A percentile compares a stretch with the other conserved stretches of the same genome.
Conservation (phyloP, 2,329 filamentous ascomycete species). For the Fusarium tupiense region DNA sequence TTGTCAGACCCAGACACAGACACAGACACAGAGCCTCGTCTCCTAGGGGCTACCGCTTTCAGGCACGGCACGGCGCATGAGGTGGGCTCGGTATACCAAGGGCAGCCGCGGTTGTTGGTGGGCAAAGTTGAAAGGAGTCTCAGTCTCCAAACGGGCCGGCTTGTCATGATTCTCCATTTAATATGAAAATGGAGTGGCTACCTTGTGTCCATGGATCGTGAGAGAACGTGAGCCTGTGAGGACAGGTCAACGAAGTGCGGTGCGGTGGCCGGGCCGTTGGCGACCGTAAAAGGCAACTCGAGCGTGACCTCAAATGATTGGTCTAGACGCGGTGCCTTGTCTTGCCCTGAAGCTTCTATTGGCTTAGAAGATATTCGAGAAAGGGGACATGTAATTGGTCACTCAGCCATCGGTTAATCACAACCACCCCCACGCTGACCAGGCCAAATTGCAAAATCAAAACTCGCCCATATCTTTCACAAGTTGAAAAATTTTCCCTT, state of each 20-base stretch:
- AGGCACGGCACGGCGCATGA: conserved; percentile 2
- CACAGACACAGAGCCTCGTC: conserved; percentile 1
- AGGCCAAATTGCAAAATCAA: conserved; percentile 44
- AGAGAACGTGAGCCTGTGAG: not conserved
- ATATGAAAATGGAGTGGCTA: conserved; percentile 2
- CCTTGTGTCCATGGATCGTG: not conserved
- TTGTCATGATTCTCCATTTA: conserved; percentile 30
- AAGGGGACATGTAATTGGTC: conserved; percentile 1
- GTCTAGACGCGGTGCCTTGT: not conserved
- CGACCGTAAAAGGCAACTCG: conserved; percentile 29
- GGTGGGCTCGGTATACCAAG: conserved; percentile 36
- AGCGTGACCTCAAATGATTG: conserved; percentile 20
- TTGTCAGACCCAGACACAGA: not conserved
- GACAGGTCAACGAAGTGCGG: not conserved
- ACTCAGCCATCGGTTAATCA: conserved; percentile 18
- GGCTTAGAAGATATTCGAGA: not conserved
- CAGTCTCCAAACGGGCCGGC: conserved; percentile 30
- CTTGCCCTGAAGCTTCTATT: conserved; percentile 25
- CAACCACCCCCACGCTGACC: conserved; percentile 43
- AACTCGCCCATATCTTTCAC: conserved; percentile 39
- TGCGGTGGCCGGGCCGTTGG: conserved; percentile 9
- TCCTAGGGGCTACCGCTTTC: not conserved
- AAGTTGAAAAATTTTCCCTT: conserved; percentile 22
- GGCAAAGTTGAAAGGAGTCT: conserved; percentile 6
- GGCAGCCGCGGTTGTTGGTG: conserved; percentile 36